A percentile compares a stretch with the other conserved stretches of the same genome.
Conservation (phyloP, 164 flowering plant genomes). For the Sextonia rubra region DNA sequence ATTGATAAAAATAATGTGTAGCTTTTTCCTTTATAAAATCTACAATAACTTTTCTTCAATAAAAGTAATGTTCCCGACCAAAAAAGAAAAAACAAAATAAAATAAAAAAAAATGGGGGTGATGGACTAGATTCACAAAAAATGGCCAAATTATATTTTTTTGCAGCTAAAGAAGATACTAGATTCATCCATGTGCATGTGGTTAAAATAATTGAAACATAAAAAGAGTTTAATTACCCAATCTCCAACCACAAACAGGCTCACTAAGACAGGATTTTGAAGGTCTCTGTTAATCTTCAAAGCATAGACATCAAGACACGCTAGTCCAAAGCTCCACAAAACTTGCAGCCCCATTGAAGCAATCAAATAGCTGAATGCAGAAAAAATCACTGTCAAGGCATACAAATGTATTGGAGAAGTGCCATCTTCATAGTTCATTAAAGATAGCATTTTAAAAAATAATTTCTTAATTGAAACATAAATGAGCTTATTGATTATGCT, state of each 20-base stretch:
- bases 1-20: too few species aligned
- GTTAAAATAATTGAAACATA: neutral
- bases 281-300: conserved; percentile 57
- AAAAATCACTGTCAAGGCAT: neutral
- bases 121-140: neutral
- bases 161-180: neutral
- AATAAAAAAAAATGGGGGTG: too few species aligned
- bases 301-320: conserved; percentile 78
- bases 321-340: conserved; percentile 83
- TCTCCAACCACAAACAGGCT: conserved; percentile 88
- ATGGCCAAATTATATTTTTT: neutral
- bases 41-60: too few species aligned
- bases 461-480: neutral
- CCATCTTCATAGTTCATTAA: too few species aligned
- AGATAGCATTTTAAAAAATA: too few species aligned
- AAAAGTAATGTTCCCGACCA: too few species aligned
- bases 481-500: too few species aligned
- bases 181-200: neutral
- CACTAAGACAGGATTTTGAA: conserved; percentile 63
- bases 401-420: neutral
- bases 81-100: too few species aligned
- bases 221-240: conserved; percentile 48
- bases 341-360: conserved; percentile 89
- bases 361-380: conserved; percentile 62
- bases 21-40: too few species aligned